Percentiles rank a stretch among this genome's conserved stretches.
Conservation (phyloP, 352 stramenopile species). For the Phytopythium helicoides region DNA sequence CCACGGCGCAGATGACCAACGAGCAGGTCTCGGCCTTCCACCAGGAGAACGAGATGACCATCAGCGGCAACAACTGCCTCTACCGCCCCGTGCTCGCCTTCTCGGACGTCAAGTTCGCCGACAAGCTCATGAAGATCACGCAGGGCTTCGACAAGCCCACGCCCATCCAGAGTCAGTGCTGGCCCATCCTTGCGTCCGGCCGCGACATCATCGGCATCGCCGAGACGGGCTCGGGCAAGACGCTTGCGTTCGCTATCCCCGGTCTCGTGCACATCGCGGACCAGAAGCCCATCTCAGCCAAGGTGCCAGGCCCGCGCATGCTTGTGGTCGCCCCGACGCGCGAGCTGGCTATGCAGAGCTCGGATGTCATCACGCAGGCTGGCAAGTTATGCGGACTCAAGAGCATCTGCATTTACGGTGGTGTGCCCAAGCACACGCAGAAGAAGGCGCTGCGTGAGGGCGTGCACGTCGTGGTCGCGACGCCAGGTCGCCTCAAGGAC, state of each 20-base stretch:
- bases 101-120: constrained; percentile 65
- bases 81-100: constrained; percentile 84
- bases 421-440: constrained; percentile 94
- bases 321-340: constrained; percentile 93
- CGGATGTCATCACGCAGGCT: constrained; percentile 91
- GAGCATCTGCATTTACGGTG: constrained; percentile 94
- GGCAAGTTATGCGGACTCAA: constrained; percentile 85
- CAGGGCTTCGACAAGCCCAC: constrained; percentile 91
- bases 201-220: constrained; percentile 91
- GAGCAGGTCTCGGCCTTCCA: constrained; percentile 86
- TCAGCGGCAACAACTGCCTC: constrained; percentile 84
- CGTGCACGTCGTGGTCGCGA: constrained; percentile 94
- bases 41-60: constrained; percentile 78
- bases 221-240: constrained; percentile 96
- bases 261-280: constrained; percentile 86
- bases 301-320: constrained; percentile 83
- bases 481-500: constrained; percentile 94
- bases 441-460: constrained; percentile 85
- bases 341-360: constrained; percentile 94
- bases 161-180: constrained; percentile 98
- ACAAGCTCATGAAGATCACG: constrained; percentile 87
- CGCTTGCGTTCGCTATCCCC: constrained; percentile 95
- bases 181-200: constrained; percentile 87
- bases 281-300: constrained; percentile 49
- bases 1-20: constrained; percentile 73